phyloP scores from a whole-genome alignment of 2,329 filamentous ascomycete genomes.

The Apiospora hydei region DNA sequence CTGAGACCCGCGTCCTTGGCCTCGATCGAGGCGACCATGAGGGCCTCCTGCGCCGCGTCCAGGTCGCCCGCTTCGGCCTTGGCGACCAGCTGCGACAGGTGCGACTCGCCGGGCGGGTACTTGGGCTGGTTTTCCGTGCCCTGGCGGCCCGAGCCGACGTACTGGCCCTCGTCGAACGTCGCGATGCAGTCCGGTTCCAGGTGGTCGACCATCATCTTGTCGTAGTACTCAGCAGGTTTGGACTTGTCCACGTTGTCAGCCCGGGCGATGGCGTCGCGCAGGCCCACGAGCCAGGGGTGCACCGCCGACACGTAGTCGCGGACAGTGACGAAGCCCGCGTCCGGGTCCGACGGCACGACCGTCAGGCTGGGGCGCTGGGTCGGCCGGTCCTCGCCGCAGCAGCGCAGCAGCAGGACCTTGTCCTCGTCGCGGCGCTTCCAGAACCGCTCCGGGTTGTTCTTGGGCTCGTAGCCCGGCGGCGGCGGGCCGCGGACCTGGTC shows the following conservation, averaged over 20 bases:
- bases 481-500: background rate
- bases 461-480: background rate
- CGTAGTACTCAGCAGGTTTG: background rate
- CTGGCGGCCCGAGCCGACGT: background rate
- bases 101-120: background rate
- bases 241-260: background rate
- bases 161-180: background rate
- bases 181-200: background rate
- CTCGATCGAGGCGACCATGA: background rate
- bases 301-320: slow-evolving; percentile 26
- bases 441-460: background rate
- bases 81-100: background rate
- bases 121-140: background rate
- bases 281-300: slow-evolving; percentile 23
- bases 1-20: background rate
- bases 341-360: background rate
- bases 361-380: background rate
- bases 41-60: background rate
- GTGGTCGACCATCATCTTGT: background rate
- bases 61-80: background rate
- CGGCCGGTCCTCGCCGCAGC: slow-evolving; percentile 12
- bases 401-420: background rate
- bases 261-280: slow-evolving; percentile 2
- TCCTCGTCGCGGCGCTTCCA: background rate
- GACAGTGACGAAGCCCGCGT: slow-evolving; percentile 8